Evolutionary conservation across 192 early-diverging fungal genomes (phyloP).

Genomic region (Phlyctochytrium planicorne): DNA sequence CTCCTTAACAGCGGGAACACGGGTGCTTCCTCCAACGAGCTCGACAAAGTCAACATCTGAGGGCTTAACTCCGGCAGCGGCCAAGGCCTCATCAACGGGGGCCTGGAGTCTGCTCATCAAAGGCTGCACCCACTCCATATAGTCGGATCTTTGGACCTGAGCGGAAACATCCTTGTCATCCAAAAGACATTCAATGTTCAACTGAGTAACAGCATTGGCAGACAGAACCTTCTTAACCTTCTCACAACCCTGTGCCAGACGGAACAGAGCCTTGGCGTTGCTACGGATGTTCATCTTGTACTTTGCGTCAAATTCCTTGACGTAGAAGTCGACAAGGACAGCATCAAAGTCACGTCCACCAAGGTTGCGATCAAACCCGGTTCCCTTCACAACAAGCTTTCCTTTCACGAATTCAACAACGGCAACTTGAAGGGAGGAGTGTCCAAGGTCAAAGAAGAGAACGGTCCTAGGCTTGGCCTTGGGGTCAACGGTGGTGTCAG

Average conservation of each 20-base stretch:
- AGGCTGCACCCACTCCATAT: constrained; percentile 76
- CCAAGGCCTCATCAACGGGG: constrained; percentile 76
- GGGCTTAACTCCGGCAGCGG: constrained; percentile 66
- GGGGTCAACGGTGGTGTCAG: constrained; percentile 59
- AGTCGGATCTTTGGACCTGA: constrained; percentile 79
- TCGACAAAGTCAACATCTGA: constrained; percentile 94
- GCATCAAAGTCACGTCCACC: constrained; percentile 97
- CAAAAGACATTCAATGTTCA: constrained; percentile 96
- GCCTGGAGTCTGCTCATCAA: constrained; percentile 68
- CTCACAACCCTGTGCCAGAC: constrained; percentile 85
- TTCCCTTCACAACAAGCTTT: constrained; percentile 87
- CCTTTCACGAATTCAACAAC: constrained; percentile 95
- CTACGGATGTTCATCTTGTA: constrained; percentile 90
- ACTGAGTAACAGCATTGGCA: constrained; percentile 84
- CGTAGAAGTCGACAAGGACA: constrained; percentile 82
- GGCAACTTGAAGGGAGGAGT: constrained; percentile 81
- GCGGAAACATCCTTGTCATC: constrained; percentile 92
- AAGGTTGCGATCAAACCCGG: constrained; percentile 90
- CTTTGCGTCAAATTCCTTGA: constrained; percentile 87
- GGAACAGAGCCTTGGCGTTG: constrained; percentile 87
- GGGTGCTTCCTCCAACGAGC: constrained; percentile 90
- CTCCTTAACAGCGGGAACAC: constrained; percentile 92
- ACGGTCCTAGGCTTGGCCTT: constrained; percentile 86
- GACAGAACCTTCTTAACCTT: constrained; percentile 96
- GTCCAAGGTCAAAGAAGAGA: constrained; percentile 91